These are phyloP conservation scores for Lactarius hatsudake DNA, from an alignment of 768 basidiomycete species.

Conservation along the genomic window DNA sequence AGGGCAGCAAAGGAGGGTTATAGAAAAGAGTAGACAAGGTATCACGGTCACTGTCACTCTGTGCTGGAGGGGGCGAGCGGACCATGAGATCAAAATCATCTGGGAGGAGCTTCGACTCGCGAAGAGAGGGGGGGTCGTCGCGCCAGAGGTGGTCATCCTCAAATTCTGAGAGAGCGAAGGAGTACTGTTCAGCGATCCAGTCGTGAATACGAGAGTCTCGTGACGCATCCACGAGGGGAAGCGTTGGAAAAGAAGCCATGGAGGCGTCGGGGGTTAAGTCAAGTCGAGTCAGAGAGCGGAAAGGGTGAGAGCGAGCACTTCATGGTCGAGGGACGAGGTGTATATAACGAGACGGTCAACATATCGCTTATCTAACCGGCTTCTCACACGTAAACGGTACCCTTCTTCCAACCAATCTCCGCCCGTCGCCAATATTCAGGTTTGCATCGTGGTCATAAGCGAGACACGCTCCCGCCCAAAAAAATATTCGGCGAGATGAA, in stretches of 20 bases:
- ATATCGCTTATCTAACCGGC: slow-evolving; percentile 4
- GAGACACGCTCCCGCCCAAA: slow-evolving; percentile 16
- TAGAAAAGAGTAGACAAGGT: slow-evolving; percentile 31
- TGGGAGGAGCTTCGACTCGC: slow-evolving; percentile 28
- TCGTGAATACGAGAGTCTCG: slow-evolving; percentile 28
- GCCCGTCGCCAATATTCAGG: slow-evolving; percentile 15
- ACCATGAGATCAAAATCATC: slow-evolving; percentile 21
- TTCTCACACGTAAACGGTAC: slow-evolving; percentile 23
- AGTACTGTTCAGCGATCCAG: slow-evolving; percentile 29
- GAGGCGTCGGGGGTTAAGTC: slow-evolving; percentile 3
- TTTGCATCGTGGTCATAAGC: slow-evolving; percentile 19
- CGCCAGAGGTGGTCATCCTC: slow-evolving; percentile 15
- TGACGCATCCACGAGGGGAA: slow-evolving; percentile 24
- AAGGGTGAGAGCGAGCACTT: slow-evolving; percentile 13
- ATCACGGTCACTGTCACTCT: slow-evolving; percentile 6
- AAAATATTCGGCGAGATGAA: not conserved
- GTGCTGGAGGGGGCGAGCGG: slow-evolving; percentile 4
- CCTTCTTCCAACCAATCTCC: slow-evolving; percentile 25
- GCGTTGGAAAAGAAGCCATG: slow-evolving; percentile 23
- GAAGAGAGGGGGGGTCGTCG: slow-evolving; percentile 25
- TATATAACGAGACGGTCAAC: slow-evolving; percentile 20
- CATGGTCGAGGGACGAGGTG: not conserved
- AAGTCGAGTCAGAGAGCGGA: slow-evolving; percentile 12
- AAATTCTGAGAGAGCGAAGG: slow-evolving; percentile 26
- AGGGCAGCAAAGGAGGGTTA: slow-evolving; percentile 38